Evolutionary conservation across 108 stramenopile genomes (phyloP).

Genomic region (Stephanodiscus minutulus): DNA sequence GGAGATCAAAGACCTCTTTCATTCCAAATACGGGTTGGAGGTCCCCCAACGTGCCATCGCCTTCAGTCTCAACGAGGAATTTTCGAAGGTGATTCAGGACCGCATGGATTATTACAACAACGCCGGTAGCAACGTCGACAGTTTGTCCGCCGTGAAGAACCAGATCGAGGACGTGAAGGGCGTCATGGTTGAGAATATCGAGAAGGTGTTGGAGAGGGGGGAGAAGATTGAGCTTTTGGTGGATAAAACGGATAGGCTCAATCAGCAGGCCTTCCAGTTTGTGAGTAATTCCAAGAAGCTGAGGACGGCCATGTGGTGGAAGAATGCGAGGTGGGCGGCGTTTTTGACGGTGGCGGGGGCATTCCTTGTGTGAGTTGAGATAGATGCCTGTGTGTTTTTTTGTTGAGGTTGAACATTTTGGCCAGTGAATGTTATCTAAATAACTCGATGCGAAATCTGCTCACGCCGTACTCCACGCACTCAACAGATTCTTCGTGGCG

Average conservation of each 20-base stretch:
- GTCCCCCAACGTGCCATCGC: slow-evolving; percentile 88
- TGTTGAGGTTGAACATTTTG: slow-evolving; percentile 12
- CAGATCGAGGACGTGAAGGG: slow-evolving; percentile 95
- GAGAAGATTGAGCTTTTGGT: slow-evolving; percentile 99
- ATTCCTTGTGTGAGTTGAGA: slow-evolving; percentile 47
- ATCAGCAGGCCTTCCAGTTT: slow-evolving; percentile 93
- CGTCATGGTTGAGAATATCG: slow-evolving; percentile 97
- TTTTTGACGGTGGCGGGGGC: slow-evolving; percentile 56
- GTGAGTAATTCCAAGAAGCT: slow-evolving; percentile 79
- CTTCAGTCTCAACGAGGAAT: slow-evolving; percentile 93
- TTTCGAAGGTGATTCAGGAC: slow-evolving; percentile 68
- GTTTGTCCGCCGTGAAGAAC: slow-evolving; percentile 77
- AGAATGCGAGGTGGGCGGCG: slow-evolving; percentile 70
- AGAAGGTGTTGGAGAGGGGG: slow-evolving; percentile 93
- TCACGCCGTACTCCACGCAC: not conserved
- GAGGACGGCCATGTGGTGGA: slow-evolving; percentile 89
- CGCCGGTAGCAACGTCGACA: slow-evolving; percentile 82
- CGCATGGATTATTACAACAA: slow-evolving; percentile 93
- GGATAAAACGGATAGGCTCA: slow-evolving; percentile 95
- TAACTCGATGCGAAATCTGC: not conserved
- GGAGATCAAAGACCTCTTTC: slow-evolving; percentile 87
- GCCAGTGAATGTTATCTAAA: not conserved
- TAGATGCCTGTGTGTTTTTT: not conserved
- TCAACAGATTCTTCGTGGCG: slow-evolving; percentile 57
- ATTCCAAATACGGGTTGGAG: slow-evolving; percentile 80